These are phyloP conservation scores for Leccinum imitatum DNA, from an alignment of 768 basidiomycete genomes.

Conservation along the genomic window DNA sequence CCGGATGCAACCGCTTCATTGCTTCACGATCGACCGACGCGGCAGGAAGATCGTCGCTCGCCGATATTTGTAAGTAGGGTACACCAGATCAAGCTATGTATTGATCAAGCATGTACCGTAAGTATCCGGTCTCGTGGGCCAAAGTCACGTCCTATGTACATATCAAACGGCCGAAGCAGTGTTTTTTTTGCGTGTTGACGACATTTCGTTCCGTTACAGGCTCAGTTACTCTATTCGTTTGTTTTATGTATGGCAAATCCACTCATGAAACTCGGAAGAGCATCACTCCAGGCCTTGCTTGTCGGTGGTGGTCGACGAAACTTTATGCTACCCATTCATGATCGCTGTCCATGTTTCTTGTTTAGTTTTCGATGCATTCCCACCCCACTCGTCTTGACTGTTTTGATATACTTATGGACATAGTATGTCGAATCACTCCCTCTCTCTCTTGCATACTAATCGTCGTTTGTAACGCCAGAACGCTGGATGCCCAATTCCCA, in stretches of 20 bases:
- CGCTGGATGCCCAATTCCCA: constrained; percentile 3
- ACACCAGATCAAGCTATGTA: constrained; percentile 29
- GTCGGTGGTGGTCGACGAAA: constrained; percentile 1
- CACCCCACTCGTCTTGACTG: background rate
- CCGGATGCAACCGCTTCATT: constrained; percentile 28
- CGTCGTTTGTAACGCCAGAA: background rate
- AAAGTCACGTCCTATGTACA: constrained; percentile 19
- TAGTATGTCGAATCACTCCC: constrained; percentile 1
- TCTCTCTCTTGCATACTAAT: background rate
- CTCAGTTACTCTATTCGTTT: constrained; percentile 1
- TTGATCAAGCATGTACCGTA: constrained; percentile 21
- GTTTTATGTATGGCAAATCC: background rate
- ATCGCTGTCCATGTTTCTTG: background rate
- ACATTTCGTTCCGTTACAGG: constrained; percentile 7
- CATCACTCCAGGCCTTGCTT: no score
- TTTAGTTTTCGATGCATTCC: background rate
- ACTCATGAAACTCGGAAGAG: background rate
- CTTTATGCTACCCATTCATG: background rate
- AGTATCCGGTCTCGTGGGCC: constrained; percentile 21
- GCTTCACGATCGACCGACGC: constrained; percentile 21
- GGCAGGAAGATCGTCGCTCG: constrained; percentile 22
- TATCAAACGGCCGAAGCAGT: background rate
- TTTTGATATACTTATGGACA: background rate
- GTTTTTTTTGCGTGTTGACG: background rate
- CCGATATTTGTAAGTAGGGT: constrained; percentile 23